Conservation (phyloP, 176 grass and related monocot genomes). For the Bromus sterilis region DNA sequence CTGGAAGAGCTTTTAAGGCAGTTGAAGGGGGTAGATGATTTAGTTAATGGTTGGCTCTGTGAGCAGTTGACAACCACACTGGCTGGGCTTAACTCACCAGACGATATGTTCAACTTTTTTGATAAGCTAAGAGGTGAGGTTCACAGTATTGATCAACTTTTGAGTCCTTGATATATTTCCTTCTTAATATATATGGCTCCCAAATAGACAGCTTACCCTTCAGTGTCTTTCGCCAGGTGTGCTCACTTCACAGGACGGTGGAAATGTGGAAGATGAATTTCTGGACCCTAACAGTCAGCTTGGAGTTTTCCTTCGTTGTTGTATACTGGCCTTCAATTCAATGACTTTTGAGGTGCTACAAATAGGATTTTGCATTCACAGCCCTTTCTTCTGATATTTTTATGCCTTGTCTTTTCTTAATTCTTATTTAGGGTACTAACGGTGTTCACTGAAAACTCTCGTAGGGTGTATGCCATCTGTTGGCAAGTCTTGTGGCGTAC, state of each 20-base stretch:
- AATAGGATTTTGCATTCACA: neutral
- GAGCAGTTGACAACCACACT: slow-evolving; percentile 52
- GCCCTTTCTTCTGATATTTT: neutral
- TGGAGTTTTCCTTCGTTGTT: slow-evolving; percentile 85
- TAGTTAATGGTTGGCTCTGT: slow-evolving; percentile 51
- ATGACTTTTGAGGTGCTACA: slow-evolving; percentile 78
- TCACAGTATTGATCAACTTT: neutral
- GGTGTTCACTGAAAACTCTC: slow-evolving; percentile 1
- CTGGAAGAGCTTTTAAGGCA: slow-evolving; percentile 70
- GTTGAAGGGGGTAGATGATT: slow-evolving; percentile 46
- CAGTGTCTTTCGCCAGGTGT: slow-evolving; percentile 39
- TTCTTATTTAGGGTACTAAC: slow-evolving; percentile 9
- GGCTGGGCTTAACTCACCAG: slow-evolving; percentile 47
- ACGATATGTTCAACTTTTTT: slow-evolving; percentile 90
- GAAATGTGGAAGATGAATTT: slow-evolving; percentile 42
- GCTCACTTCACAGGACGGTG: slow-evolving; percentile 45
- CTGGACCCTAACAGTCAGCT: slow-evolving; percentile 87
- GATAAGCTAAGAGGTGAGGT: slow-evolving; percentile 66
- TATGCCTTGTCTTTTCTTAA: neutral
- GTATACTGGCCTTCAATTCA: slow-evolving; percentile 78
- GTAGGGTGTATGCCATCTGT: slow-evolving; percentile 81
- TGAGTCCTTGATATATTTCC: neutral
- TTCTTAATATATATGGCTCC: neutral
- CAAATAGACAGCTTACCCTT: neutral
- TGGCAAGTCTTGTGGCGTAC: slow-evolving; percentile 65